Evolutionary conservation across 1,284 basidiomycete species (phyloP).

Genomic region (Pseudozyma sp.): DNA sequence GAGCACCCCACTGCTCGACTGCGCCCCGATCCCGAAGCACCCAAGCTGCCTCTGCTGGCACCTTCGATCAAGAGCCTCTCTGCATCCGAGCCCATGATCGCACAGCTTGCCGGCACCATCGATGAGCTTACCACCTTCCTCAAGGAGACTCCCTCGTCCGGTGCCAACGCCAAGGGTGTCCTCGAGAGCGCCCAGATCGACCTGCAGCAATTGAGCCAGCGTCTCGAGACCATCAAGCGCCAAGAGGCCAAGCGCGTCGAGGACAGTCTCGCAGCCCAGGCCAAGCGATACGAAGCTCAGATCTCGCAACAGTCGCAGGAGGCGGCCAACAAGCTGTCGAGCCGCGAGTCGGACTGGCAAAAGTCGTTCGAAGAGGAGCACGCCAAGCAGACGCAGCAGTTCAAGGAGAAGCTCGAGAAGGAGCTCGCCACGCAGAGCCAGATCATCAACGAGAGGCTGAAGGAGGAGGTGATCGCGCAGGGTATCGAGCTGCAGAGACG

Average conservation of each 20-base stretch:
- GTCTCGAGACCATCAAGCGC: conserved; percentile 83
- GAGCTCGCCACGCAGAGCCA: conserved; percentile 90
- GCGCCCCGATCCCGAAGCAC: conserved; percentile 59
- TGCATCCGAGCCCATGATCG: conserved; percentile 86
- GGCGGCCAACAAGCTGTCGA: conserved; percentile 83
- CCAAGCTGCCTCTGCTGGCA: conserved; percentile 77
- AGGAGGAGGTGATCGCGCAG: conserved; percentile 93
- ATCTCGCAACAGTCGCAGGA: conserved; percentile 85
- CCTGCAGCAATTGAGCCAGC: conserved; percentile 80
- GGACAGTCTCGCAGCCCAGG: conserved; percentile 73
- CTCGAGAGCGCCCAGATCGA: conserved; percentile 76
- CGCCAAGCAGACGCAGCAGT: conserved; percentile 79
- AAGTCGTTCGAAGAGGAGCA: conserved; percentile 85
- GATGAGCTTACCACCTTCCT: conserved; percentile 90
- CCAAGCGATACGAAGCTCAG: conserved; percentile 84
- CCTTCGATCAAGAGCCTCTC: conserved; percentile 81
- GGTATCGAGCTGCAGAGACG: conserved; percentile 95
- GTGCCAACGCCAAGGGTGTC: conserved; percentile 75
- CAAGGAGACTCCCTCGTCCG: conserved; percentile 67
- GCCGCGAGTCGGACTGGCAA: conserved; percentile 87
- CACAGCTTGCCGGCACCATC: conserved; percentile 91
- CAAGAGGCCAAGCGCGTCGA: conserved; percentile 83
- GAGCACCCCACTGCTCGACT: conserved; percentile 49
- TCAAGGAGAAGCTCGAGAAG: conserved; percentile 85
- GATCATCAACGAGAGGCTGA: conserved; percentile 85